These are phyloP conservation scores for Theobroma grandiflorum DNA, from an alignment of 441 rosid species.

Conservation along the genomic window DNA sequence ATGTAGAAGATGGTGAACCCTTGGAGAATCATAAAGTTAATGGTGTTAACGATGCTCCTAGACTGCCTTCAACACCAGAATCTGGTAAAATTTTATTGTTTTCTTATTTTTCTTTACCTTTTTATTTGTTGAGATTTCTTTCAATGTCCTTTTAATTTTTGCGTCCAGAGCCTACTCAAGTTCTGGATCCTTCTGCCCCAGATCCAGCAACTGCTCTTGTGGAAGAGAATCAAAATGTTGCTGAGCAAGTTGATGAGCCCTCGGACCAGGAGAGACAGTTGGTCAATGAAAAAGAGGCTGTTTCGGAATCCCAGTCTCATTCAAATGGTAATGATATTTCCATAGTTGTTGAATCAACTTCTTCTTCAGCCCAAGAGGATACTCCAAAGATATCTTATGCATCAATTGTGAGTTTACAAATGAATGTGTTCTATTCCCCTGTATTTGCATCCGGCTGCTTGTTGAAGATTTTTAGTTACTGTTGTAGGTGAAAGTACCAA, in stretches of 20 bases:
- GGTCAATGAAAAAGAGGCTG: conserved; percentile 43
- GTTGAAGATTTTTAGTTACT: conserved; percentile 23
- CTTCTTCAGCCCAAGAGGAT: conserved; percentile 52
- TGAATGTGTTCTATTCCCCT: conserved; percentile 20
- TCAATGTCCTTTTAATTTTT: conserved; percentile 18
- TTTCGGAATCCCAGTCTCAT: conserved; percentile 40
- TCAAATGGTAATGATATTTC: conserved; percentile 44
- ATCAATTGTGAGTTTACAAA: conserved; percentile 63
- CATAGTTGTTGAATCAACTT: conserved; percentile 44
- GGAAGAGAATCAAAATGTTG: conserved; percentile 44
- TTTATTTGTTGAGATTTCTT: conserved; percentile 7
- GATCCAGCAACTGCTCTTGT: conserved; percentile 37
- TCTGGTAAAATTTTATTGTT: conserved; percentile 37
- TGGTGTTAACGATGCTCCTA: conserved; percentile 35
- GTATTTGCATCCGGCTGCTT: conserved; percentile 24
- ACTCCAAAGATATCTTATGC: conserved; percentile 70
- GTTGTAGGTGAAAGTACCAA: conserved; percentile 59
- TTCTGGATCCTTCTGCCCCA: conserved; percentile 49
- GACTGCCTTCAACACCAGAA: conserved; percentile 39
- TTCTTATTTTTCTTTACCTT: background rate
- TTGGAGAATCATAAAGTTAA: conserved; percentile 40
- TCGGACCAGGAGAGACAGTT: conserved; percentile 38
- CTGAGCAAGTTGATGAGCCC: conserved; percentile 40
- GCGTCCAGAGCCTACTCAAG: conserved; percentile 46
- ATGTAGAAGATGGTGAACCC: conserved; percentile 49